Conservation (phyloP, 2,329 filamentous ascomycete genomes). For the Diaporthe ampelina region DNA sequence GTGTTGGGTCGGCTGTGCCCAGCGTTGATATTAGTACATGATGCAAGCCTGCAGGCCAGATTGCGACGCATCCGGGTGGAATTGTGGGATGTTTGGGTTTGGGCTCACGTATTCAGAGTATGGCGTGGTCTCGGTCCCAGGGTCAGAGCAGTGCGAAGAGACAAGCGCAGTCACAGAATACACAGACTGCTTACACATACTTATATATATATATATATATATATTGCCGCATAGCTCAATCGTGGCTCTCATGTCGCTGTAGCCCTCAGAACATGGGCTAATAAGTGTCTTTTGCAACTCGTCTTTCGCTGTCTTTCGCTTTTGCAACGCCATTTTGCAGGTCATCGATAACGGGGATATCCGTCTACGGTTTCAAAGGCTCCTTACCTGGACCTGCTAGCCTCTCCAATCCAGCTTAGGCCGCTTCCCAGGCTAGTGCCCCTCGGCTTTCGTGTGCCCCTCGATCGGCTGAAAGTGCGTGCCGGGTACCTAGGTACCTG, state of each 20-base stretch:
- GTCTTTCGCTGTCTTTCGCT: not conserved
- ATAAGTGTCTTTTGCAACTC: too few species aligned
- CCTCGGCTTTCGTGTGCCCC: not conserved
- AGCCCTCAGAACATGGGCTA: not conserved
- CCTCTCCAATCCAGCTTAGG: not conserved
- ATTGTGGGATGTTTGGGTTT: not conserved
- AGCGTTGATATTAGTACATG: constrained; percentile 32
- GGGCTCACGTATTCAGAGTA: not conserved
- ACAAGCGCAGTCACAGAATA: not conserved
- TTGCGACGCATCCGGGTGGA: constrained; percentile 23
- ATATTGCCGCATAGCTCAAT: not conserved
- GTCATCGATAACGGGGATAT: not conserved
- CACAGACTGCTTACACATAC: not conserved
- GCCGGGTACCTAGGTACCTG: too few species aligned
- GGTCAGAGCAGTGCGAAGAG: not conserved
- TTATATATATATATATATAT: not conserved
- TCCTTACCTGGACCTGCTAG: too few species aligned
- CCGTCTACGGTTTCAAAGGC: too few species aligned
- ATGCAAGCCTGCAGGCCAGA: constrained; percentile 36
- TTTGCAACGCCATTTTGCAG: not conserved
- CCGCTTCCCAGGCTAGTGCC: not conserved
- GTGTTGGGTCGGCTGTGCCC: constrained; percentile 10
- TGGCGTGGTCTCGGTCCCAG: not conserved
- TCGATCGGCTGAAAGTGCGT: not conserved
- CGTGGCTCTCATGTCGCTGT: too few species aligned